Base-by-base conservation (phyloP, 1,284 basidiomycete species). In the Megacollybia platyphylla region DNA sequence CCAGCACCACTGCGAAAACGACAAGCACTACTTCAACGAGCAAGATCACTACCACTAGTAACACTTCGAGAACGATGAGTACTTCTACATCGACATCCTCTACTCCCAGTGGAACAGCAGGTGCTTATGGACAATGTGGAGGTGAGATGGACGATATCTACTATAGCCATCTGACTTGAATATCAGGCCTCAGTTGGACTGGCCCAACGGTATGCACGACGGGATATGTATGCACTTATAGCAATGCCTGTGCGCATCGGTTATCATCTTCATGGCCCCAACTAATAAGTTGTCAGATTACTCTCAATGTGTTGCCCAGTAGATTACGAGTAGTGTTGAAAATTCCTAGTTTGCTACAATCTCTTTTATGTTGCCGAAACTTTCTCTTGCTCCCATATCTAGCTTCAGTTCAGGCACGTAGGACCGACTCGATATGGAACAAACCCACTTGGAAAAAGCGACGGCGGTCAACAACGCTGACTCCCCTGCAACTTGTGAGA, bases 401-500 rank as follows among this genome's bases (percentile, higher is more conserved):
- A 27, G 26, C 18, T 27, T 15, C 7, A 47, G 18, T 44, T 35
- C 42, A 28, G 32, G 36, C 27, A n/a, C 45, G 11, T 18, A 9
- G 15, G 15, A 15, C 27, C 10, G n/a, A 20, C 30, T 6, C 38
- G 38, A 39, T 36, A 36, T n/a, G 36, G 36, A 27, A 24, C 11
- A 28, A 38, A 45, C 49, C 37, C 44, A 76, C 78, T 63, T 82
- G 74, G 50, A 84, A 84, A 51, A 84, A 77, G n/a, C 68, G 65
- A 17, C 80, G 63, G 26, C 81, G 62, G 46, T 82, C 73, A 2
- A 62, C 62, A 4, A 82, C 63, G 10, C 51, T 63, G 40, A 84
- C 64, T 4, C 80, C 72, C 43, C 80, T 68, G 48, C 81, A 84
- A 44, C 76, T 74, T 1, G 77, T 83, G 29, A 84, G 56, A 51